A percentile compares a stretch with the other conserved stretches of the same genome.
phyloP scores from a whole-genome alignment of 257 asterid genomes.

The Forsythia viridissima region DNA sequence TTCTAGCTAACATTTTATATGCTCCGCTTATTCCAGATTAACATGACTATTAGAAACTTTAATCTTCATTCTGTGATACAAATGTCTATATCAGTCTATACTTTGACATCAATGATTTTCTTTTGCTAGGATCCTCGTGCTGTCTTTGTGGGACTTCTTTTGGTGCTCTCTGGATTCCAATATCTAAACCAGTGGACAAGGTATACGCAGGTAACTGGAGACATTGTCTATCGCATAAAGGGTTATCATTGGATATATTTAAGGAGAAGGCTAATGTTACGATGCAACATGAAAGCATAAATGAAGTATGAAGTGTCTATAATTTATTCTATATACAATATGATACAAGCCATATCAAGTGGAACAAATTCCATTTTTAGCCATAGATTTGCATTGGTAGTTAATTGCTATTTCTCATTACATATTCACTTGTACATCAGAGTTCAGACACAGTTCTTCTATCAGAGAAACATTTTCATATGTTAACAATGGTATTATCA shows the following conservation, averaged over 20 bases:
- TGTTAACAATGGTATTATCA: neutral
- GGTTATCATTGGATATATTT: neutral
- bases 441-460: neutral
- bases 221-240: neutral
- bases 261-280: neutral
- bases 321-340: neutral
- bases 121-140: slow-evolving; percentile 50
- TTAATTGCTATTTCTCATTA: neutral
- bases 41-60: neutral
- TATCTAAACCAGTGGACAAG: slow-evolving; percentile 53
- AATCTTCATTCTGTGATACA: neutral
- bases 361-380: neutral
- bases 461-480: neutral
- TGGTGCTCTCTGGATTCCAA: slow-evolving; percentile 48
- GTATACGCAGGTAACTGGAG: slow-evolving; percentile 45
- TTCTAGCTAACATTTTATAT: slow-evolving; percentile 14
- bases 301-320: neutral
- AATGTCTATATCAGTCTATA: neutral
- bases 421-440: neutral
- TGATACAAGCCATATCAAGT: neutral
- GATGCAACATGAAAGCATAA: neutral
- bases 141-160: slow-evolving; percentile 50
- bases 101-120: neutral
- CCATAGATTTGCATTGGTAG: neutral
- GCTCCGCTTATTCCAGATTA: slow-evolving; percentile 7